Base-by-base conservation (phyloP, 352 stramenopile species). In the Pythium graminicola region DNA sequence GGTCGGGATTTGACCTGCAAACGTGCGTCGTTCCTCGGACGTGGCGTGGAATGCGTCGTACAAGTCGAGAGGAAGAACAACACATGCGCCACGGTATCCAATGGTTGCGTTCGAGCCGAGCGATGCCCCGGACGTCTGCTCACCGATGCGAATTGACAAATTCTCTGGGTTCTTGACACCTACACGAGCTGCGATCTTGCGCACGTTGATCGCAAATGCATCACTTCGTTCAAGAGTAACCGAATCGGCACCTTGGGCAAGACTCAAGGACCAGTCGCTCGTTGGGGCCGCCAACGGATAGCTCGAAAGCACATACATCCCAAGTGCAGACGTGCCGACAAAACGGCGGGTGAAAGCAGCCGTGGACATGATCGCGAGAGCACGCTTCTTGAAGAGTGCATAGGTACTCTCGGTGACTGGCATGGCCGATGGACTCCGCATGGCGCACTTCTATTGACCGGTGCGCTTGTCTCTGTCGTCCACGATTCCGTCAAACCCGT, bases 1-100 rank as follows among this genome's bases (percentile, higher is more conserved):
- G 43, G 67, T 70, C 16, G 82, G 79, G 38, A 86, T 79, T 51
- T 67, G 31, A 11, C 50, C 60, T 1, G 76, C 66, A 53, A 81
- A 81, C 42, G 72, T 63, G 16, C 62, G 50, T 26, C 75, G 70
- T 38, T 80, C 32, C 33, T 76, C 72, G 0, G 48, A 27, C 1
- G 71, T 73, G 2, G 76, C 73, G 57, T 87, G 74, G 64, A 86
- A 93, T 5, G 79, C 81, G 14, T 88, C 72, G 59, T 93, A 93
- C n/a, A 93, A 62, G 35, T 88, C 73, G 28, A 81, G 64, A 6
- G 81, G 79, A n/a, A 93, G 59, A 26, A 89, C 69, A 27, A 93
- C 70, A 48, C 73, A 88, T 0, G 79, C 76, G 2, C 78, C 78
- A 27, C 70, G 71, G 11, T 62, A 58, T 11, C 59, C 49, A 43